Percentiles rank a stretch among this genome's conserved stretches.
Conservation (phyloP, 2,329 filamentous ascomycete species). For the Parascedosporium putredinis region DNA sequence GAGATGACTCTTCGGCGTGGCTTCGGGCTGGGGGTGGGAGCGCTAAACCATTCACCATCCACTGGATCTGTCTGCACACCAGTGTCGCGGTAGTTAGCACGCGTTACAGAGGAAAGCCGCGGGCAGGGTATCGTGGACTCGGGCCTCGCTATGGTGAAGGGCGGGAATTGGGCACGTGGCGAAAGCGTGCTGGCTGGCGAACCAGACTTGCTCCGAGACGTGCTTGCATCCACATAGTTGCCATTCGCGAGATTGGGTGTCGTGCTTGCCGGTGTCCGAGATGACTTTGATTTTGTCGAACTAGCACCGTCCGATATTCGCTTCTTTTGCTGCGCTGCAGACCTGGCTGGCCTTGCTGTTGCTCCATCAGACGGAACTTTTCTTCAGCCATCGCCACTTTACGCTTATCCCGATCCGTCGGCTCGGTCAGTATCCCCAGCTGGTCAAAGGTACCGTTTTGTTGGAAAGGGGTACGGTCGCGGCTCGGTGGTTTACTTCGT, state of each 20-base stretch:
- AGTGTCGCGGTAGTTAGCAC: conserved; percentile 35
- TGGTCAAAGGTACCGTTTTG: conserved; percentile 48
- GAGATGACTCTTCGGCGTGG: conserved; percentile 40
- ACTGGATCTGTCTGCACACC: conserved; percentile 45
- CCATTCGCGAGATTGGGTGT: conserved; percentile 21
- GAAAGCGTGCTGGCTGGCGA: conserved; percentile 33
- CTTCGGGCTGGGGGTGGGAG: conserved; percentile 22
- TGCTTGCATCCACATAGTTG: conserved; percentile 42
- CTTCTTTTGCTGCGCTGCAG: conserved; percentile 48
- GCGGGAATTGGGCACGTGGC: conserved; percentile 5
- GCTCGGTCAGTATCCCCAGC: conserved; percentile 50
- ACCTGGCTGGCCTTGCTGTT: conserved; percentile 35
- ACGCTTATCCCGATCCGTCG: conserved; percentile 56
- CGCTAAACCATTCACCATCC: conserved; percentile 42
- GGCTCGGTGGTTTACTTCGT: conserved; percentile 55
- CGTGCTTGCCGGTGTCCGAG: conserved; percentile 15
- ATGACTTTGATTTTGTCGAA: conserved; percentile 28
- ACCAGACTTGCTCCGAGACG: conserved; percentile 41
- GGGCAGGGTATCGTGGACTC: background rate
- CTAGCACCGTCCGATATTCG: conserved; percentile 47
- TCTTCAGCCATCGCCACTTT: conserved; percentile 58
- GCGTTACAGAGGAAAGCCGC: background rate
- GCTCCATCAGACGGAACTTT: conserved; percentile 51
- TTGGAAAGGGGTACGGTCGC: conserved; percentile 52
- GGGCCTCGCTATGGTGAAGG: background rate